phyloP scores from a whole-genome alignment of 495 filamentous ascomycete species.

The Durotheca rogersii region DNA sequence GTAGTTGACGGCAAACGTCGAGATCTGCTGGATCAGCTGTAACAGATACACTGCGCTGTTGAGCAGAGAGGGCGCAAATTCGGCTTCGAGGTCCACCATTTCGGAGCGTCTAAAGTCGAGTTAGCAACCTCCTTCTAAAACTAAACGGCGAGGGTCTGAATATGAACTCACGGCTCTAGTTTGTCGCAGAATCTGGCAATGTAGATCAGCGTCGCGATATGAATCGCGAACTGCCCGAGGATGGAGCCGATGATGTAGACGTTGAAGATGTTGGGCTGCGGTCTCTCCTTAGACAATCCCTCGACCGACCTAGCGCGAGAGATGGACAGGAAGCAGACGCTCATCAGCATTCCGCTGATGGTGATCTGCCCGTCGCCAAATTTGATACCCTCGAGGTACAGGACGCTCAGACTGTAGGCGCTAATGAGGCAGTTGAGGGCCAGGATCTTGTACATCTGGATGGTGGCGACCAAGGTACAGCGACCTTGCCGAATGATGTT shows the following conservation, averaged over 20 bases:
- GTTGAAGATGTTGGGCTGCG: constrained; percentile 99
- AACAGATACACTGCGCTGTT: constrained; percentile 98
- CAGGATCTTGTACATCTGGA: constrained; percentile 99
- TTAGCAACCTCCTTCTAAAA: constrained; percentile 31
- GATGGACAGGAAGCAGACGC: constrained; percentile 97
- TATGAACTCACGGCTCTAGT: constrained; percentile 72
- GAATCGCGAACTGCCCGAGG: constrained; percentile 95
- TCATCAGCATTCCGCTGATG: constrained; percentile 99
- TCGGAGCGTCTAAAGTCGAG: constrained; percentile 57
- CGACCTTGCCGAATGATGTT: constrained; percentile 98
- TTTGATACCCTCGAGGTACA: constrained; percentile 98
- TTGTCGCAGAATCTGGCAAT: constrained; percentile 83
- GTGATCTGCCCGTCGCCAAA: constrained; percentile 98
- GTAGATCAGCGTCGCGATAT: constrained; percentile 92
- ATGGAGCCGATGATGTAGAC: constrained; percentile 98
- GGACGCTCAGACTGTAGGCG: constrained; percentile 92
- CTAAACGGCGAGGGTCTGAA: neutral
- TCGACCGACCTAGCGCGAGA: constrained; percentile 95
- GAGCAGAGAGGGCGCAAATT: constrained; percentile 90
- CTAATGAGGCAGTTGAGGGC: constrained; percentile 98
- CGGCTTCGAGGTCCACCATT: constrained; percentile 86
- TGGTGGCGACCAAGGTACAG: constrained; percentile 95
- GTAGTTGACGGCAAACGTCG: constrained; percentile 99
- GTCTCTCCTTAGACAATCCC: constrained; percentile 91
- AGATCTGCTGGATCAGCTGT: constrained; percentile 98